Percentiles rank a stretch among this genome's conserved stretches.
Conservation (phyloP, 23 red algal genomes). For the Gracilaria gracilis region DNA sequence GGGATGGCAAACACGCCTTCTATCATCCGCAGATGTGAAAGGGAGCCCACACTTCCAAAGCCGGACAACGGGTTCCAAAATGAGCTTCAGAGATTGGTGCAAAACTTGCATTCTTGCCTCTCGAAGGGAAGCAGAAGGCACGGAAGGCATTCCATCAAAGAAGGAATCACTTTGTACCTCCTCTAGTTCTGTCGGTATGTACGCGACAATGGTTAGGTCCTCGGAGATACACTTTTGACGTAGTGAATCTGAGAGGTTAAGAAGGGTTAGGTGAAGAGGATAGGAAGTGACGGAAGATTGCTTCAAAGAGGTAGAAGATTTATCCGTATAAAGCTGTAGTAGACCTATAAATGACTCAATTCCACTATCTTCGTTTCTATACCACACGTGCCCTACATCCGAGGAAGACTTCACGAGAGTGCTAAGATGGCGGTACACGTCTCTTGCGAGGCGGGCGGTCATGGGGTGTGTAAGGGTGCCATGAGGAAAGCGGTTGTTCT, state of each 20-base stretch:
- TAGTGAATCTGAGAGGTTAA: constrained; percentile 18
- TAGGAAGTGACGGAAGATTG: constrained; percentile 10
- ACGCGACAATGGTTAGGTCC: not conserved
- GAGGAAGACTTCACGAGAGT: not conserved
- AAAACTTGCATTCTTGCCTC: constrained; percentile 15
- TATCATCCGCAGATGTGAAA: not conserved
- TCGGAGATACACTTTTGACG: not conserved
- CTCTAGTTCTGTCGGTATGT: not conserved
- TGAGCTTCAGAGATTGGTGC: not conserved
- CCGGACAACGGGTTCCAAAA: not conserved
- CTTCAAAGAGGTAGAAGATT: constrained; percentile 45
- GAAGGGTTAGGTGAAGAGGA: constrained; percentile 2
- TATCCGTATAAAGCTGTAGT: constrained; percentile 18
- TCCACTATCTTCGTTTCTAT: not conserved
- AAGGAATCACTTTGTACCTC: not conserved
- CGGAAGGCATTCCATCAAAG: not conserved
- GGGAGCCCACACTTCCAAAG: not conserved
- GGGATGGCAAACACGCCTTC: not conserved
- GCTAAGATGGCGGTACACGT: not conserved
- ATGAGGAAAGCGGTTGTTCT: not conserved
- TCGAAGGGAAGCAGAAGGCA: not conserved
- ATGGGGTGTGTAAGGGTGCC: not conserved
- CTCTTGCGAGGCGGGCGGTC: not conserved
- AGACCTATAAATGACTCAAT: constrained; percentile 2
- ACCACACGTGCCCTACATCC: not conserved